These are phyloP conservation scores for Phlegmacium glaucopus DNA, from an alignment of 768 basidiomycete species.

Conservation along the genomic window DNA sequence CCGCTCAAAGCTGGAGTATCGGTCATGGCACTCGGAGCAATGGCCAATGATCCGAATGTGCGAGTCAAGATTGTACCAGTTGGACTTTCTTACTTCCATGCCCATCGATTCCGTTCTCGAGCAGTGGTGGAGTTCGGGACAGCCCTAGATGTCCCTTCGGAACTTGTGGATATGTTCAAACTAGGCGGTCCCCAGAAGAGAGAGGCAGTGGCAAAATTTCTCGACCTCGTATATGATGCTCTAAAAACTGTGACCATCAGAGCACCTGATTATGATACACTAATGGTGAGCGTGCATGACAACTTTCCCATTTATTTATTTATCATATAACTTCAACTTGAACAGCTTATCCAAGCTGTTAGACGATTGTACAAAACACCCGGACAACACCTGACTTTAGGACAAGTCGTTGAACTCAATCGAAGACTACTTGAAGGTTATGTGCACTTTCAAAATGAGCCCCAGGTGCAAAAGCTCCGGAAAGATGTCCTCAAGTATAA, in stretches of 20 bases:
- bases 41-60: slow-evolving; percentile 85
- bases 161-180: slow-evolving; percentile 87
- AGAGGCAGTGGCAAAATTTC: slow-evolving; percentile 83
- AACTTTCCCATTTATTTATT: slow-evolving; percentile 1
- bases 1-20: slow-evolving; percentile 98
- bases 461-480: slow-evolving; percentile 78
- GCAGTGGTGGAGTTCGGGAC: slow-evolving; percentile 97
- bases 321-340: slow-evolving; percentile 3
- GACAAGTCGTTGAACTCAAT: slow-evolving; percentile 95
- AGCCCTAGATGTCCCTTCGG: slow-evolving; percentile 87
- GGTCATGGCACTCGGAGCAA: slow-evolving; percentile 96
- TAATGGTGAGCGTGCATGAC: slow-evolving; percentile 68
- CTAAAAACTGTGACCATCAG: slow-evolving; percentile 95
- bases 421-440: slow-evolving; percentile 93
- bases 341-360: slow-evolving; percentile 90
- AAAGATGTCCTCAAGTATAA: slow-evolving; percentile 87
- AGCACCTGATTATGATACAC: slow-evolving; percentile 95
- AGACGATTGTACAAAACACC: slow-evolving; percentile 92
- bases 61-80: slow-evolving; percentile 92
- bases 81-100: slow-evolving; percentile 71
- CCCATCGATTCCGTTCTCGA: slow-evolving; percentile 88
- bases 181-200: slow-evolving; percentile 85
- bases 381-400: slow-evolving; percentile 87
- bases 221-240: slow-evolving; percentile 89
- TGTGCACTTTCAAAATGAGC: slow-evolving; percentile 88